A percentile compares a stretch with the other conserved stretches of the same genome.
Evolutionary conservation across 768 basidiomycete genomes (phyloP).

Genomic region (Dentipellis fragilis): DNA sequence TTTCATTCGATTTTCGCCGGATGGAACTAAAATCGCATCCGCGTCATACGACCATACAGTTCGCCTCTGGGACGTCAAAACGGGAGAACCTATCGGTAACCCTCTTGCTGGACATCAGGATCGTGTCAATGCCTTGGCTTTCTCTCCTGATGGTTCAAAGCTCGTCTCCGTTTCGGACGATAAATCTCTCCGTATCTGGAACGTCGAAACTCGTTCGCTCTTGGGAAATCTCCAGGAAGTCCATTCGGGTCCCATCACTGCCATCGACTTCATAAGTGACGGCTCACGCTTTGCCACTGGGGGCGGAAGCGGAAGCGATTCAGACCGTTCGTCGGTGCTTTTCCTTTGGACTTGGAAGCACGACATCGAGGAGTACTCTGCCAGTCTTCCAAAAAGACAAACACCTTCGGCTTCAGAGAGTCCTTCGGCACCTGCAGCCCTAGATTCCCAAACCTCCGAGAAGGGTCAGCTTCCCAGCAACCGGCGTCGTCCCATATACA

Average conservation of each 20-base stretch:
- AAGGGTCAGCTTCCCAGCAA: no score
- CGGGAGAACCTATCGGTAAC: not conserved
- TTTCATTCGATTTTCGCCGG: constrained; percentile 3
- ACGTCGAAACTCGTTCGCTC: not conserved
- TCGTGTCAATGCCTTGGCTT: not conserved
- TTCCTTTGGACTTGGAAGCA: no score
- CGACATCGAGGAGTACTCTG: no score
- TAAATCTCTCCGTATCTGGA: not conserved
- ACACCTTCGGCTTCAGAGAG: no score
- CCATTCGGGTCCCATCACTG: not conserved
- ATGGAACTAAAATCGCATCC: not conserved
- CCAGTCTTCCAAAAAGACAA: no score
- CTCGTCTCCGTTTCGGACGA: not conserved
- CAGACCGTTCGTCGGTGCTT: no score
- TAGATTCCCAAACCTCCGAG: no score
- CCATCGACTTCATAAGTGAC: not conserved
- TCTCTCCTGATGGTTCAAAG: not conserved
- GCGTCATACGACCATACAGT: not conserved
- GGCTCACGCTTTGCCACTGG: not conserved
- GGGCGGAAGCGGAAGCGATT: not conserved
- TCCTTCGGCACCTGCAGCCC: no score
- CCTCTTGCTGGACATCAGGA: not conserved
- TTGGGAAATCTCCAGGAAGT: not conserved
- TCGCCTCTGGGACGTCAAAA: constrained; percentile 1
- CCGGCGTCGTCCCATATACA: no score